Evolutionary conservation across 2,329 filamentous ascomycete genomes (phyloP).

Genomic region (Penicillium sp.): DNA sequence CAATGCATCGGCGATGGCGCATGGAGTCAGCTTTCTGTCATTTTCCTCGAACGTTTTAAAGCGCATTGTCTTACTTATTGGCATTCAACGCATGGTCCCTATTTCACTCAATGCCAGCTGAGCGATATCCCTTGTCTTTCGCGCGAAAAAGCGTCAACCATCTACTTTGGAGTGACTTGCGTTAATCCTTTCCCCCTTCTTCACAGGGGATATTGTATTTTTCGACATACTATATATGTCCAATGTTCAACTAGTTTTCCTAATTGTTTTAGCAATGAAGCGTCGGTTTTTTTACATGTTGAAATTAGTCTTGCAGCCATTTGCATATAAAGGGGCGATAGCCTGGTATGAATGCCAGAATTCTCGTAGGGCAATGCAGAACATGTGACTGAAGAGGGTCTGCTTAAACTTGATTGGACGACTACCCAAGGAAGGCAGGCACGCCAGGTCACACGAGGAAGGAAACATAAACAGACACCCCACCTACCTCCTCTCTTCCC

Average conservation of each 20-base stretch:
- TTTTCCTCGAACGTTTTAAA: background rate
- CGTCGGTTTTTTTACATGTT: background rate
- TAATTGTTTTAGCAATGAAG: background rate
- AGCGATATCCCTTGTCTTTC: background rate
- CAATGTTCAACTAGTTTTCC: background rate
- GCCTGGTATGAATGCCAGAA: background rate
- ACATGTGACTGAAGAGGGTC: background rate
- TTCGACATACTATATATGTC: background rate
- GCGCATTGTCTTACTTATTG: background rate
- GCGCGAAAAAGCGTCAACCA: background rate
- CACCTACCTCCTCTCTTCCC: background rate
- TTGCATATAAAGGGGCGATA: background rate
- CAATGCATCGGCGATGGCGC: conserved; percentile 13
- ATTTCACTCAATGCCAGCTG: background rate
- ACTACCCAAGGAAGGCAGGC: background rate
- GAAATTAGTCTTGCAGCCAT: too few species aligned
- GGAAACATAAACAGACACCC: background rate
- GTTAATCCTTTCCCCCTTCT: background rate
- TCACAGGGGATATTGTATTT: background rate
- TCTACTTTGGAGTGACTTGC: background rate
- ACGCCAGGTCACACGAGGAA: background rate
- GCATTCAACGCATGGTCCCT: background rate
- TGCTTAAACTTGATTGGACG: background rate
- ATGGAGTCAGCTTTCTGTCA: conserved; percentile 9
- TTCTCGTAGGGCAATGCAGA: background rate